Evolutionary conservation across 352 stramenopile species (phyloP).

Genomic region (Achlya hypogyna): DNA sequence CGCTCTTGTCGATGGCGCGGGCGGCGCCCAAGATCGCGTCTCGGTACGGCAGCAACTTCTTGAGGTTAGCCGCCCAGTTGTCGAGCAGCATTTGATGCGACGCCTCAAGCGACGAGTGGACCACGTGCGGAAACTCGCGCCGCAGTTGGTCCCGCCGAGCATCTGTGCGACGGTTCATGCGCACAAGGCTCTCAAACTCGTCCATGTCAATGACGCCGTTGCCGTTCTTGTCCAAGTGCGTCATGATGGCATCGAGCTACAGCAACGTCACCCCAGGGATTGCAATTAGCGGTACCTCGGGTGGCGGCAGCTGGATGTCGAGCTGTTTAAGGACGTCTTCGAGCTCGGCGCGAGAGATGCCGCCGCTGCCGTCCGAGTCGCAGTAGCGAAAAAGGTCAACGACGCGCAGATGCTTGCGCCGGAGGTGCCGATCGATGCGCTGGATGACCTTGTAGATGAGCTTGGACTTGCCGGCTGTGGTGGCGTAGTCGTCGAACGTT

Average conservation of each 20-base stretch:
- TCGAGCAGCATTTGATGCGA: neutral
- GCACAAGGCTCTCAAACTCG: conserved; percentile 76
- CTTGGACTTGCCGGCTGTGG: conserved; percentile 54
- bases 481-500: conserved; percentile 48
- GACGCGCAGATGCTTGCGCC: conserved; percentile 69
- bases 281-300: conserved; percentile 29
- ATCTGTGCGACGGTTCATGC: conserved; percentile 54
- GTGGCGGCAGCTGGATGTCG: conserved; percentile 64
- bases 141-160: conserved; percentile 61
- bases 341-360: conserved; percentile 71
- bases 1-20: neutral
- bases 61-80: conserved; percentile 1
- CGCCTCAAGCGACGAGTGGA: neutral
- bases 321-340: conserved; percentile 77
- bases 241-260: conserved; percentile 43
- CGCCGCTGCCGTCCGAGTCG: conserved; percentile 66
- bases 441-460: conserved; percentile 68
- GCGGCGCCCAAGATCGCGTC: neutral
- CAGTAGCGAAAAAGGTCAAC: conserved; percentile 84
- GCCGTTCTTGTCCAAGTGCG: conserved; percentile 72
- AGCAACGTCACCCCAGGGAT: neutral
- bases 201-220: conserved; percentile 80
- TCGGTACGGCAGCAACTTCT: neutral
- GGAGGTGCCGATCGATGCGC: conserved; percentile 78
- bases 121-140: conserved; percentile 11